Evolutionary conservation across 805 yeast genomes (phyloP), one percentile per base, ranked within the genome.

Genomic region (Nakazawaea siamensis): DNA sequence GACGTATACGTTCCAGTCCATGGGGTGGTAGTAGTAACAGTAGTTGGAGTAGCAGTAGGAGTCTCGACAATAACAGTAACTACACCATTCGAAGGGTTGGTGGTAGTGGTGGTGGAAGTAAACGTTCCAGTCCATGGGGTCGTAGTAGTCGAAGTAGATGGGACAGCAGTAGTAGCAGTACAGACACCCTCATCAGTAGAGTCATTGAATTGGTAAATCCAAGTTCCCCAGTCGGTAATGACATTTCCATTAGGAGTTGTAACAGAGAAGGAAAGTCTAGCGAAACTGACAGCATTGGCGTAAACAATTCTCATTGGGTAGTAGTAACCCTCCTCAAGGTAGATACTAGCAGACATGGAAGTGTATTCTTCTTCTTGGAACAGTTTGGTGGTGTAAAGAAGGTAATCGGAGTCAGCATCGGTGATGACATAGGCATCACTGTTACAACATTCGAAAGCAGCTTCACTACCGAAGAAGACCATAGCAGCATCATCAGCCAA

Each of bases 371-470:
- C 35, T 18, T 18, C 25, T 5, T 13, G 7, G 14, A 21, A 16
- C 9, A 24, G 19, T 13, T 32, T 32, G 9, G 29, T 32, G 3
- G 35, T 32, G 30, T n/a, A 32, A 18, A 32, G 30, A 4, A 26
- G 14, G 18, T 32, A 32, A 7, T 27, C 18, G 15, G 5, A 6
- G 18, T 17, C 7, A 6, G 15, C 29, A n/a, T 24, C 12, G 3
- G 21, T n/a, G 12, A 48, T 41, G 12, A 27, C 29, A 13, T 14
- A 13, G 29, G 29, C 29, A 27, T 27, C 29, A 9, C 15, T 18
- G 21, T 45, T 39, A 45, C 65, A 54, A 44, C 71, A 65, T 19
- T 50, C 50, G 17, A 62, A 52, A 7, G 57, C 57, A 36, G 45
- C 49, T 21, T 14, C 14, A 8, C 52, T 51, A 27, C 60, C 60